Evolutionary conservation across 2,329 filamentous ascomycete species (phyloP).

Genomic region (Aspergillus chevalieri): DNA sequence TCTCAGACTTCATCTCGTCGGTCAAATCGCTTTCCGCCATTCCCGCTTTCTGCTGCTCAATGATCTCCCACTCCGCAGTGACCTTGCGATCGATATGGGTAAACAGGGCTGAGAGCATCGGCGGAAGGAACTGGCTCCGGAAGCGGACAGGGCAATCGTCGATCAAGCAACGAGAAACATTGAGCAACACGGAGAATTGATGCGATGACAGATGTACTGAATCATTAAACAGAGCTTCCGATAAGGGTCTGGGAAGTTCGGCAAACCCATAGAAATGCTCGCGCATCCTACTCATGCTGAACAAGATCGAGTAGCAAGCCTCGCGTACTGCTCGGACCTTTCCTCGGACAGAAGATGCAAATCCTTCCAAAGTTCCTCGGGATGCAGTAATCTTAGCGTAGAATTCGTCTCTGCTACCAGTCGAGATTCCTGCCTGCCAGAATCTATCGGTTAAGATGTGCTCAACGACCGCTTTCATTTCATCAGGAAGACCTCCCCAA

Average conservation of each 20-base stretch:
- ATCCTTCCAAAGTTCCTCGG: constrained; percentile 81
- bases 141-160: constrained; percentile 82
- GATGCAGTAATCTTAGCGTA: constrained; percentile 87
- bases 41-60: constrained; percentile 54
- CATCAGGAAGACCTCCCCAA: constrained; percentile 69
- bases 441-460: constrained; percentile 89
- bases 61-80: constrained; percentile 74
- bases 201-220: constrained; percentile 80
- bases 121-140: constrained; percentile 74
- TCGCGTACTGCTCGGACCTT: constrained; percentile 85
- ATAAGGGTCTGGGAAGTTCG: constrained; percentile 75
- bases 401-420: constrained; percentile 92
- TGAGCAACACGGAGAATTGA: constrained; percentile 88
- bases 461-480: constrained; percentile 70
- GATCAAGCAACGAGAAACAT: constrained; percentile 79
- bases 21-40: constrained; percentile 72
- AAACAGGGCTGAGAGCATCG: constrained; percentile 75
- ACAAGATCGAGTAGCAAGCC: constrained; percentile 88
- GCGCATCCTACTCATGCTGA: constrained; percentile 82
- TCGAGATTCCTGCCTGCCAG: constrained; percentile 96
- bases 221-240: constrained; percentile 76
- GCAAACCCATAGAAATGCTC: constrained; percentile 85
- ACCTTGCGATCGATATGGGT: constrained; percentile 83
- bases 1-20: constrained; percentile 97
- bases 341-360: constrained; percentile 87